Evolutionary conservation across 129 eudicot species (phyloP).

Genomic region (Chrysanthemum makinoi): DNA sequence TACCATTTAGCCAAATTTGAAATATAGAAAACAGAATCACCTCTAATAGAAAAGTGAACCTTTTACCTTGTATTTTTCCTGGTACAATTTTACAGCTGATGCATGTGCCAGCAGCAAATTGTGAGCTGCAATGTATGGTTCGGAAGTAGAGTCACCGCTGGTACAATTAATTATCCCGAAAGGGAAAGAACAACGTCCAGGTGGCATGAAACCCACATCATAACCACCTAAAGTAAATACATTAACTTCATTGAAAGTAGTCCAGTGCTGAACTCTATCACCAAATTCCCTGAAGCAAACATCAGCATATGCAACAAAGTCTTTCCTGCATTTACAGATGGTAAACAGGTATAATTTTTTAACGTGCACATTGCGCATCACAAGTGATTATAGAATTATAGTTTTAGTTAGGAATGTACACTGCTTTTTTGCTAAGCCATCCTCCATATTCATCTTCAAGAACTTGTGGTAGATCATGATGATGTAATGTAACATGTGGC

Average conservation of each 20-base stretch:
- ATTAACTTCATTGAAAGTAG: conserved; percentile 68
- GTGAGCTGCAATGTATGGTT: conserved; percentile 60
- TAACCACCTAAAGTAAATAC: conserved; percentile 43
- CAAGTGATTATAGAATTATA: conserved; percentile 7
- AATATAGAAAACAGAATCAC: neutral
- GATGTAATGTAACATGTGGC: conserved; percentile 39
- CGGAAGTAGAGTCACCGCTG: conserved; percentile 49
- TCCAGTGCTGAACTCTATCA: conserved; percentile 70
- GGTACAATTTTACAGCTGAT: conserved; percentile 47
- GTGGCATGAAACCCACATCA: conserved; percentile 42
- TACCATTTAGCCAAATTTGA: neutral
- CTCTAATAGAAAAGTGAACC: neutral
- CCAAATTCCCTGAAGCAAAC: conserved; percentile 82
- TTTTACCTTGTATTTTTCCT: conserved; percentile 58
- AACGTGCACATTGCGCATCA: neutral
- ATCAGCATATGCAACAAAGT: conserved; percentile 48
- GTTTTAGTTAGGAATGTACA: conserved; percentile 37
- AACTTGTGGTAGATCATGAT: conserved; percentile 56
- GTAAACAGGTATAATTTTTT: neutral
- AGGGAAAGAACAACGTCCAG: conserved; percentile 51
- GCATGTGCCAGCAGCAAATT: conserved; percentile 69
- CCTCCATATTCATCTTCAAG: conserved; percentile 90
- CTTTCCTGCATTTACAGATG: conserved; percentile 41
- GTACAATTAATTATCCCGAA: conserved; percentile 34
- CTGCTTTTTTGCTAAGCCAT: conserved; percentile 54